These are phyloP conservation scores for Strobilomyces dryophilus DNA, from an alignment of 768 basidiomycete genomes.

Conservation along the genomic window DNA sequence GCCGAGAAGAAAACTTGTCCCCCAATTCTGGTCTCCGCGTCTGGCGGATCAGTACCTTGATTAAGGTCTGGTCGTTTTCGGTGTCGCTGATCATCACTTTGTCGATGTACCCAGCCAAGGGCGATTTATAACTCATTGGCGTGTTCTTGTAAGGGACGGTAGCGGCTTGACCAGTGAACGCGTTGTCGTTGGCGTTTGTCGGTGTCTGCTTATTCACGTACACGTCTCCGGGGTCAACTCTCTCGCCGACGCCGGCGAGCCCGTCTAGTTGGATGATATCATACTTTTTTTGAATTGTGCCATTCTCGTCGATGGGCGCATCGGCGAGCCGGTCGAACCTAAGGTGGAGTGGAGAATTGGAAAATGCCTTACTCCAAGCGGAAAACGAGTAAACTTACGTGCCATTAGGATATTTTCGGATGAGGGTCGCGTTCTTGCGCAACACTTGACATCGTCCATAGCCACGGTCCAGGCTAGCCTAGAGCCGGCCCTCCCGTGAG, in stretches of 20 bases:
- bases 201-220: constrained; percentile 98
- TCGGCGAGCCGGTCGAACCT: constrained; percentile 95
- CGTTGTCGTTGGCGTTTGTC: constrained; percentile 88
- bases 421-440: constrained; percentile 90
- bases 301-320: constrained; percentile 81
- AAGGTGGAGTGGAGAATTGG: neutral
- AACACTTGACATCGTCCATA: constrained; percentile 98
- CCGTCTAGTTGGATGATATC: constrained; percentile 92
- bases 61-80: constrained; percentile 92
- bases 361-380: constrained; percentile 9
- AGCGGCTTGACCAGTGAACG: constrained; percentile 78
- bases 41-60: constrained; percentile 97
- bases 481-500: constrained; percentile 6
- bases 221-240: constrained; percentile 88
- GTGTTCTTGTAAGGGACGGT: constrained; percentile 88
- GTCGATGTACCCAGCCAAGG: constrained; percentile 92
- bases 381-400: constrained; percentile 58
- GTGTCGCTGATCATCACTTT: constrained; percentile 97
- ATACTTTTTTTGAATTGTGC: constrained; percentile 76
- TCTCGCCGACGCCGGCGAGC: constrained; percentile 90
- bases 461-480: constrained; percentile 95
- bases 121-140: constrained; percentile 91
- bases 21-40: constrained; percentile 95
- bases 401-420: constrained; percentile 95
- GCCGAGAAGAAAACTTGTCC: constrained; percentile 97